Conservation (phyloP, 495 filamentous ascomycete species). For the Penicillium pulvis region DNA sequence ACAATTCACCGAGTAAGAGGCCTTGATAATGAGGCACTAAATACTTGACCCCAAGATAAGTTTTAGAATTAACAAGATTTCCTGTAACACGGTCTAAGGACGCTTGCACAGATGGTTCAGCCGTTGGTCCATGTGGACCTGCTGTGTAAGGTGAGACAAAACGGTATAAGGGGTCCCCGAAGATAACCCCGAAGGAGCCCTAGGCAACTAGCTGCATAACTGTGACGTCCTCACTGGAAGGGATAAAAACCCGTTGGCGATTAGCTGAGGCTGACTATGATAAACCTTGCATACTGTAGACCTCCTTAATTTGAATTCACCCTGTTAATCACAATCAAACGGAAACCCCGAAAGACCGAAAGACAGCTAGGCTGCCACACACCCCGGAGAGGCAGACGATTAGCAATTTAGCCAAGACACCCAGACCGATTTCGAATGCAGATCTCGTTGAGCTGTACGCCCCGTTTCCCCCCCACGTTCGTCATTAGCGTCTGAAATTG, state of each 20-base stretch:
- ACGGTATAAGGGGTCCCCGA: background rate
- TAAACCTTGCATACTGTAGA: too few species aligned
- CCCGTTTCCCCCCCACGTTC: too few species aligned
- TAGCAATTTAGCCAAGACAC: background rate
- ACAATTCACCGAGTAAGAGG: too few species aligned
- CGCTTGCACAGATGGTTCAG: background rate
- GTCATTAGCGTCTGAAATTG: too few species aligned
- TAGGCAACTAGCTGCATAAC: background rate
- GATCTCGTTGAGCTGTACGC: background rate
- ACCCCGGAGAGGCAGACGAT: background rate
- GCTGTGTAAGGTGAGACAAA: background rate
- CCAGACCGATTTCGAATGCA: background rate
- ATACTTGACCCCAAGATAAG: too few species aligned
- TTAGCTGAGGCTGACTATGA: too few species aligned
- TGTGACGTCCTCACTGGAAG: too few species aligned
- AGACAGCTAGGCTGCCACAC: background rate
- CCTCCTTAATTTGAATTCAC: background rate
- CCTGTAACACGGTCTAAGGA: background rate
- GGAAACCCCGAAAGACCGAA: too few species aligned
- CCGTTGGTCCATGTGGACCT: background rate
- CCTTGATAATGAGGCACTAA: too few species aligned
- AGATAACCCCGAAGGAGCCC: background rate
- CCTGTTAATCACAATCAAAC: background rate
- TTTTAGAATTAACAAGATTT: background rate
- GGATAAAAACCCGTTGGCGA: too few species aligned